A percentile compares a stretch with the other conserved stretches of the same genome.
phyloP scores from a whole-genome alignment of 768 basidiomycete species.

The Lactifluus echinatus region DNA sequence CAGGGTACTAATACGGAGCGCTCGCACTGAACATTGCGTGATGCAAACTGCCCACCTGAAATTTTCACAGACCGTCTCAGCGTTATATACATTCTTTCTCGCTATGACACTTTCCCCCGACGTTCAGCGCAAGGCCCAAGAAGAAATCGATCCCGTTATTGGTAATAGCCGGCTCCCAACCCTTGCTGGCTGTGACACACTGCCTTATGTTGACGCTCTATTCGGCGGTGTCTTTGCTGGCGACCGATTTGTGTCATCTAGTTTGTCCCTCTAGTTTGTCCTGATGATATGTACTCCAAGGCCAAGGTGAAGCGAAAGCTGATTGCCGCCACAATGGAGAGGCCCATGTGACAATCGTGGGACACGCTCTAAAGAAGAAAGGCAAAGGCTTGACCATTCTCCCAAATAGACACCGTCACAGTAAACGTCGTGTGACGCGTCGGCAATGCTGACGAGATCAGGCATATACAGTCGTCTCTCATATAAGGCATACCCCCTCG shows the following conservation, averaged over 20 bases:
- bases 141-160: no score
- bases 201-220: constrained; percentile 20
- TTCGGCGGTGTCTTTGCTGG: constrained; percentile 18
- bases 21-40: not conserved
- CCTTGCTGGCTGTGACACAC: constrained; percentile 12
- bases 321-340: not conserved
- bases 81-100: constrained; percentile 11
- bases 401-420: constrained; percentile 26
- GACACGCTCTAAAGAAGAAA: constrained; percentile 9
- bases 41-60: not conserved
- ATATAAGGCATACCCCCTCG: no score
- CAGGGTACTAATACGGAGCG: constrained; percentile 17
- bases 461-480: no score
- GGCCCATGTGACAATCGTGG: not conserved
- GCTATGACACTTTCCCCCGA: constrained; percentile 16
- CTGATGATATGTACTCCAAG: not conserved
- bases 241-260: constrained; percentile 3
- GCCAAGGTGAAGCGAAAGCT: not conserved
- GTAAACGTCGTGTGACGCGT: no score
- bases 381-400: constrained; percentile 28
- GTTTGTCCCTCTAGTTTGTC: no score
- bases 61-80: constrained; percentile 6
- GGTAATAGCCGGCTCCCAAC: no score
- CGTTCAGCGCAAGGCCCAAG: no score
- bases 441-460: constrained; percentile 1